phyloP scores from a whole-genome alignment of 345 rosid genomes.

The Nephelium lappaceum region DNA sequence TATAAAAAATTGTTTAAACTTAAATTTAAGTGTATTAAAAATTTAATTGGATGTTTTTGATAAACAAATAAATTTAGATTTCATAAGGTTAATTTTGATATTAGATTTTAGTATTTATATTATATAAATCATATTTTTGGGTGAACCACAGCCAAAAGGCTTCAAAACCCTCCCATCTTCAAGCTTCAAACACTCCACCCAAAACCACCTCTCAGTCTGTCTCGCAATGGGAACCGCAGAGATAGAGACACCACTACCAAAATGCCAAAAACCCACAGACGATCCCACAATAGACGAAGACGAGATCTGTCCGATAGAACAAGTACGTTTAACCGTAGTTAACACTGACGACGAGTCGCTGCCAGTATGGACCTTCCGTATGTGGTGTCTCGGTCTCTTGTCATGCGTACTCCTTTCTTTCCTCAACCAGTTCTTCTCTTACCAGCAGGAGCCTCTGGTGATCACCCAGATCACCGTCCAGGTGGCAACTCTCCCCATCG shows the following conservation, averaged over 20 bases:
- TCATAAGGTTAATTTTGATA: too few species aligned
- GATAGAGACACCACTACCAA: constrained; percentile 15
- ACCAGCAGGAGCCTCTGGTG: constrained; percentile 31
- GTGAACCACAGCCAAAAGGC: too few species aligned
- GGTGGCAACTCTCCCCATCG: constrained; percentile 43
- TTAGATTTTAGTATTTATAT: too few species aligned
- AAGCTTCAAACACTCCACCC: background rate
- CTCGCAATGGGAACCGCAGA: constrained; percentile 25
- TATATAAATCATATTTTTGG: too few species aligned
- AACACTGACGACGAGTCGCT: constrained; percentile 27
- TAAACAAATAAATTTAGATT: too few species aligned
- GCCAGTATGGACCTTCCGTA: constrained; percentile 41
- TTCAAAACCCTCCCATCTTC: background rate
- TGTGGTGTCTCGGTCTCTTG: constrained; percentile 35
- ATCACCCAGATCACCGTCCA: constrained; percentile 34
- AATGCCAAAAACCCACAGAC: background rate
- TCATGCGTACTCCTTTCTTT: constrained; percentile 33
- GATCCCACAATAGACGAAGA: background rate
- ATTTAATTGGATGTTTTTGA: too few species aligned
- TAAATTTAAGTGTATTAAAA: too few species aligned
- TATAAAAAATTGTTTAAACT: too few species aligned
- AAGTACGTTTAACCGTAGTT: constrained; percentile 34
- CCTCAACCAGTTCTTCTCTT: constrained; percentile 33
- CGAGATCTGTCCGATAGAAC: constrained; percentile 27
- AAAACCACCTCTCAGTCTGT: background rate